A percentile compares a stretch with the other conserved stretches of the same genome.
These are phyloP conservation scores for Penicillium dipodomyicola DNA, from an alignment of 495 filamentous ascomycete genomes.

Conservation along the genomic window DNA sequence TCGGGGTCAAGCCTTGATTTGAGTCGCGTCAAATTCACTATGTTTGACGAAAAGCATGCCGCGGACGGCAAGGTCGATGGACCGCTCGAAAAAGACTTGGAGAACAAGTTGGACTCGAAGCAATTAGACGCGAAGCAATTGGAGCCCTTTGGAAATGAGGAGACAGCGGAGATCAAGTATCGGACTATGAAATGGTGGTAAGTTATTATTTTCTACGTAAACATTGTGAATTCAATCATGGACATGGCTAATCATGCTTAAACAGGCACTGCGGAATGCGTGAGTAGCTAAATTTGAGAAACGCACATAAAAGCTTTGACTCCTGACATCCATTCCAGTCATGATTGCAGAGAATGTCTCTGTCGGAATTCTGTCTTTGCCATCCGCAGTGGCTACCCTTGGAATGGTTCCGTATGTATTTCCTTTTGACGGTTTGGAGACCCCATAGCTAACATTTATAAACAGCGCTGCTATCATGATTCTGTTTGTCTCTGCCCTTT, in stretches of 20 bases:
- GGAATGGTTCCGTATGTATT: slow-evolving; percentile 54
- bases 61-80: slow-evolving; percentile 14
- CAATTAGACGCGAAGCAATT: slow-evolving; percentile 28
- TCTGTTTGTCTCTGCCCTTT: slow-evolving; percentile 59
- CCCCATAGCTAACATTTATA: slow-evolving; percentile 5
- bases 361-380: slow-evolving; percentile 64
- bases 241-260: slow-evolving; percentile 12
- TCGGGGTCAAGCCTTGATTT: not conserved
- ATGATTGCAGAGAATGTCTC: slow-evolving; percentile 69
- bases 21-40: slow-evolving; percentile 9
- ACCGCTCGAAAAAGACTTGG: slow-evolving; percentile 16
- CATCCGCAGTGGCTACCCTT: slow-evolving; percentile 58
- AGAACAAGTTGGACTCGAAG: slow-evolving; percentile 19
- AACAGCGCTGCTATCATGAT: slow-evolving; percentile 52
- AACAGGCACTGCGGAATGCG: slow-evolving; percentile 37
- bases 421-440: not conserved
- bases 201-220: slow-evolving; percentile 7
- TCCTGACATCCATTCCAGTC: slow-evolving; percentile 30
- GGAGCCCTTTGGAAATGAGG: slow-evolving; percentile 47
- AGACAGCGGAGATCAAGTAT: slow-evolving; percentile 41
- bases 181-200: slow-evolving; percentile 48
- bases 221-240: not conserved
- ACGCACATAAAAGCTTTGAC: not conserved
- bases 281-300: slow-evolving; percentile 17
- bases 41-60: slow-evolving; percentile 25